Percentiles rank a stretch among this genome's conserved stretches.
Evolutionary conservation across 1,284 basidiomycete genomes (phyloP).

Genomic region (Veloboletus limbatus): DNA sequence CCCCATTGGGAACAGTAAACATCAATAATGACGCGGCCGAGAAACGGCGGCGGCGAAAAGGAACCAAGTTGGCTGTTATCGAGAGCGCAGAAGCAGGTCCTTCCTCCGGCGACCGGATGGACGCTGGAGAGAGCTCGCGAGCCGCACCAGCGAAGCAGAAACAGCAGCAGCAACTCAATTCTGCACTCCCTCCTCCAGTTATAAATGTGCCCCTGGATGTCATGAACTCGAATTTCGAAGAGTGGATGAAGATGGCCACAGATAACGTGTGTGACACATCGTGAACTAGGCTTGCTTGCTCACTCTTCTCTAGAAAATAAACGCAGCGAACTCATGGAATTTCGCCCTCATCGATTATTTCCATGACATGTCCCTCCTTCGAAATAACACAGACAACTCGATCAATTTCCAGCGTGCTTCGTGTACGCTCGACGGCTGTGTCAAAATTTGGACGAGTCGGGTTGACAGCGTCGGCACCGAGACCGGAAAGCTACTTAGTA

Average conservation of each 20-base stretch:
- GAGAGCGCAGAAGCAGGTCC: slow-evolving; percentile 55
- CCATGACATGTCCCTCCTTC: slow-evolving; percentile 96
- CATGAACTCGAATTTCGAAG: slow-evolving; percentile 90
- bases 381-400: slow-evolving; percentile 87
- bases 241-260: slow-evolving; percentile 99
- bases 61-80: slow-evolving; percentile 53
- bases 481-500: slow-evolving; percentile 92
- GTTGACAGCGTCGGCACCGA: slow-evolving; percentile 97
- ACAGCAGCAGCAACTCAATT: slow-evolving; percentile 59
- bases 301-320: slow-evolving; percentile 83
- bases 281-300: slow-evolving; percentile 8
- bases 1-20: slow-evolving; percentile 55
- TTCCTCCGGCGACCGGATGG: slow-evolving; percentile 43
- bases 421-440: slow-evolving; percentile 96
- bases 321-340: slow-evolving; percentile 96
- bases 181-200: slow-evolving; percentile 54
- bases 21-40: slow-evolving; percentile 80
- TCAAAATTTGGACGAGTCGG: slow-evolving; percentile 99
- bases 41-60: slow-evolving; percentile 73
- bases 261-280: slow-evolving; percentile 75
- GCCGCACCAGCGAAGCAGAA: slow-evolving; percentile 50
- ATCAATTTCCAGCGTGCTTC: slow-evolving; percentile 99
- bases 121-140: slow-evolving; percentile 41
- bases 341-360: slow-evolving; percentile 99
- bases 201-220: slow-evolving; percentile 71